phyloP scores from a whole-genome alignment of 1,284 basidiomycete species.

The Trichosporon sp. region DNA sequence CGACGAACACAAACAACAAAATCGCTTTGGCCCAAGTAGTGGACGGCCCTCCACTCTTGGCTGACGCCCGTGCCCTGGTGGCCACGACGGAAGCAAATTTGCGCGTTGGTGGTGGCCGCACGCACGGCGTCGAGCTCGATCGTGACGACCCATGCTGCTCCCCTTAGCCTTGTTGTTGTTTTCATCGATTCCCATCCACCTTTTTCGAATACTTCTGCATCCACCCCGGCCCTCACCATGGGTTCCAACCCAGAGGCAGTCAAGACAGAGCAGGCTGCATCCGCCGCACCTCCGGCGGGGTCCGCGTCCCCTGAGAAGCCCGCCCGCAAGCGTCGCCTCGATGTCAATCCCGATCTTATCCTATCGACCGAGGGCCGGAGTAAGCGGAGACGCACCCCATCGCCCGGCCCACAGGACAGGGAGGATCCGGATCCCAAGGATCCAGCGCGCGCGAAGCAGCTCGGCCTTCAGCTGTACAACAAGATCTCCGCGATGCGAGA shows the following conservation, averaged over 20 bases:
- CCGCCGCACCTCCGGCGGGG: background rate
- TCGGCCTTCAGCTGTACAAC: constrained; percentile 44
- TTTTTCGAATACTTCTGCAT: background rate
- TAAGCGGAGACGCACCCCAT: constrained; percentile 32
- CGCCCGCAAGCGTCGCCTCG: constrained; percentile 33
- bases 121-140: constrained; percentile 5
- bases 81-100: constrained; percentile 13
- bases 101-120: background rate
- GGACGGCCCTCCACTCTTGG: background rate
- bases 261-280: constrained; percentile 16
- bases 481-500: constrained; percentile 43
- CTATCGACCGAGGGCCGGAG: constrained; percentile 30
- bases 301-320: constrained; percentile 30
- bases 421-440: constrained; percentile 43
- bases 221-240: constrained; percentile 17
- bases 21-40: background rate
- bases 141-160: constrained; percentile 1
- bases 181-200: constrained; percentile 18
- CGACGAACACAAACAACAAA: background rate
- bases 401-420: constrained; percentile 23
- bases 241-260: constrained; percentile 8
- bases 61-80: background rate
- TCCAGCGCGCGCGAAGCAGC: constrained; percentile 39
- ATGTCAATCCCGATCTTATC: constrained; percentile 34
- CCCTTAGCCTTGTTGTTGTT: constrained; percentile 21